Base-by-base conservation (phyloP, 1,284 basidiomycete genomes). In the Melampsora larici-populina region DNA sequence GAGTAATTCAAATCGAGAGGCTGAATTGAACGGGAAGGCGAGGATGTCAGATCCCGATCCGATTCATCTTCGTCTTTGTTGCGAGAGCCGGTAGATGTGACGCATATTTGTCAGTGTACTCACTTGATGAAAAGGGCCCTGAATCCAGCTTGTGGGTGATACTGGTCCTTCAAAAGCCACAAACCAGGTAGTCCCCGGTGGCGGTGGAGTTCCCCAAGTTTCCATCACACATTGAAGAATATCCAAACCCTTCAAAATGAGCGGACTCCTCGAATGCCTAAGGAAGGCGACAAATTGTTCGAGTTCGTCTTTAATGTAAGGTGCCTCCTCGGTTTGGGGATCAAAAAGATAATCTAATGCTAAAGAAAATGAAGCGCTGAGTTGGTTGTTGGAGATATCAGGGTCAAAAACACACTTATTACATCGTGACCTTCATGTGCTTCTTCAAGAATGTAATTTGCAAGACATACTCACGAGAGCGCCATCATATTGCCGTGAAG, bases 311-410 rank as follows among this genome's bases (percentile, higher is more conserved):
- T 77, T 69, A 33, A 77, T 77, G 26, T 58, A 33, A 77, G 60
- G 43, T 11, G 75, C 40, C 31, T 68, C 67, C 24, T 77, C 60
- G 31, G 48, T 49, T 48, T 69, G 67, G 7, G 66, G 55, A 49
- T 77, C 75, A 64, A 68, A 70, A 15, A 77, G 62, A 43, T 77
- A 77, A 64, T 77, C 75, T n/a, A 77, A 64, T 1, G 75, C 75
- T 17, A 77, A 67, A 18, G 75, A 77, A 60, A 77, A 70, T 7
- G 66, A 77, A 21, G 75, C 75, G 26, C 75, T 77, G 29, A 31
- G 36, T 49, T 17, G 40, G 17, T 5, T 29, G 18, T 55, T 58
- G 6, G 29, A 36, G 9, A 58, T 58, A 29, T 58, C 5, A 13
- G 29, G n/a, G 1, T 8, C n/a, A 58, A 58, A 2, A 58, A 29